Conservation (phyloP, 164 flowering plant species). For the Houttuynia cordata region DNA sequence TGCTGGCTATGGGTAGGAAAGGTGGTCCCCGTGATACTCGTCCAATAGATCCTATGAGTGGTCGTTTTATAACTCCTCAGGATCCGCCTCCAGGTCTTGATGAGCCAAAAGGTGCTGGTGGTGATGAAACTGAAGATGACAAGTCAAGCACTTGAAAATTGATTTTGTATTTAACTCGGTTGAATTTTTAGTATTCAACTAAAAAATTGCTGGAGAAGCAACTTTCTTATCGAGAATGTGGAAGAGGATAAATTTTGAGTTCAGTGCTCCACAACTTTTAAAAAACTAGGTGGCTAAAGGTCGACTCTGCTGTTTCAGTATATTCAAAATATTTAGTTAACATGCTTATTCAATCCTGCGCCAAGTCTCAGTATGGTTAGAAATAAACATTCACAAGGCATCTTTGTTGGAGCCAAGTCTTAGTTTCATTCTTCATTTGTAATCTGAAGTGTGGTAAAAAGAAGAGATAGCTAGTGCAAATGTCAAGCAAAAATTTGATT, state of each 20-base stretch:
- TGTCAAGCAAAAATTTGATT: too few relatives aligned
- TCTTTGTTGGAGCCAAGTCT: too few relatives aligned
- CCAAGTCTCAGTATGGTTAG: too few relatives aligned
- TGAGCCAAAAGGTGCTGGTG: not conserved
- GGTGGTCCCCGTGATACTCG: constrained; percentile 83
- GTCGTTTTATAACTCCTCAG: constrained; percentile 27
- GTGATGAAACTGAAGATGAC: constrained; percentile 2
- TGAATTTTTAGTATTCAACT: not conserved
- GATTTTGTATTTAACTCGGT: not conserved
- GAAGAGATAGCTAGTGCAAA: too few relatives aligned
- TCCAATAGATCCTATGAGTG: constrained; percentile 64
- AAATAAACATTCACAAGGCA: too few relatives aligned
- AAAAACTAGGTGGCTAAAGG: too few relatives aligned
- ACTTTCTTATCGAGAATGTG: not conserved
- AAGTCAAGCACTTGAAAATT: not conserved
- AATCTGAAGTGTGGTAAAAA: too few relatives aligned
- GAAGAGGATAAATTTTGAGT: not conserved
- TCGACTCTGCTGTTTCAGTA: too few relatives aligned
- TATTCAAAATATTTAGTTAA: too few relatives aligned
- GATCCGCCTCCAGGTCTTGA: constrained; percentile 7
- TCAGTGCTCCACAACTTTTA: not conserved
- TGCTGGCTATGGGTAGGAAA: constrained; percentile 84
- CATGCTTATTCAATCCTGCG: too few relatives aligned
- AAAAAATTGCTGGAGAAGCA: not conserved
- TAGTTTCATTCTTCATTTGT: too few relatives aligned